Evolutionary conservation across 2,329 filamentous ascomycete species (phyloP).

Genomic region (Penicillium freii): DNA sequence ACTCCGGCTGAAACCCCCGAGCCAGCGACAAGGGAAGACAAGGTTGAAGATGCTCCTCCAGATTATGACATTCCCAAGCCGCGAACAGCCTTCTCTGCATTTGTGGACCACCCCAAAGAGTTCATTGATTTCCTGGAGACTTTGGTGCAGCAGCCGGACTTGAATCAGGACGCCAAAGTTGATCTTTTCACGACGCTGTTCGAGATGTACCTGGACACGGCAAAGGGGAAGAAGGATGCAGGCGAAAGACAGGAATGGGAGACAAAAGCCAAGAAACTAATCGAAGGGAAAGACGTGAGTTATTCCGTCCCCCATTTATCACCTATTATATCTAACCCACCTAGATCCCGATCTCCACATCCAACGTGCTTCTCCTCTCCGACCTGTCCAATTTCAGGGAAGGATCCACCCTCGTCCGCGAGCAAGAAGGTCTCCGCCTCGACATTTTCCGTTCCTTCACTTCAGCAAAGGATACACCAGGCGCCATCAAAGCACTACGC

Average conservation of each 20-base stretch:
- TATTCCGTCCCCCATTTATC: neutral
- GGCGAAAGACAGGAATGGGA: conserved; percentile 77
- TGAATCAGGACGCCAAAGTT: conserved; percentile 72
- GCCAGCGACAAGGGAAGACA: conserved; percentile 26
- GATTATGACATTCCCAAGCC: conserved; percentile 79
- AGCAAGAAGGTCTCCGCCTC: conserved; percentile 85
- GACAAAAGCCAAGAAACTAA: conserved; percentile 81
- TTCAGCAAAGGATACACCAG: conserved; percentile 82
- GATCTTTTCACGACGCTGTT: conserved; percentile 95
- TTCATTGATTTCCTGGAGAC: conserved; percentile 93
- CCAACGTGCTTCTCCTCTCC: conserved; percentile 88
- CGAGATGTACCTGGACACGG: conserved; percentile 95
- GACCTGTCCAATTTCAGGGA: conserved; percentile 87
- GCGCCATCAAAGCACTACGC: conserved; percentile 81
- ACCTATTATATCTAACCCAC: conserved; percentile 3
- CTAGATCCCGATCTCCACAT: conserved; percentile 78
- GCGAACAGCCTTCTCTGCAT: conserved; percentile 88
- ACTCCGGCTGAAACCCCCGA: conserved; percentile 28
- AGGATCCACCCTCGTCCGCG: conserved; percentile 86
- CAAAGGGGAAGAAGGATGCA: conserved; percentile 67
- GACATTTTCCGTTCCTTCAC: conserved; percentile 98
- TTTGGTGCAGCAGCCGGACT: conserved; percentile 67
- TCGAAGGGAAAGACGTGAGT: conserved; percentile 69
- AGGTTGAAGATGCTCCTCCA: conserved; percentile 41
- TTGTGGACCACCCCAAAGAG: conserved; percentile 88